Percentiles rank a stretch among this genome's conserved stretches.
Conservation (phyloP, 2,329 filamentous ascomycete species). For the Xylaria sp. region DNA sequence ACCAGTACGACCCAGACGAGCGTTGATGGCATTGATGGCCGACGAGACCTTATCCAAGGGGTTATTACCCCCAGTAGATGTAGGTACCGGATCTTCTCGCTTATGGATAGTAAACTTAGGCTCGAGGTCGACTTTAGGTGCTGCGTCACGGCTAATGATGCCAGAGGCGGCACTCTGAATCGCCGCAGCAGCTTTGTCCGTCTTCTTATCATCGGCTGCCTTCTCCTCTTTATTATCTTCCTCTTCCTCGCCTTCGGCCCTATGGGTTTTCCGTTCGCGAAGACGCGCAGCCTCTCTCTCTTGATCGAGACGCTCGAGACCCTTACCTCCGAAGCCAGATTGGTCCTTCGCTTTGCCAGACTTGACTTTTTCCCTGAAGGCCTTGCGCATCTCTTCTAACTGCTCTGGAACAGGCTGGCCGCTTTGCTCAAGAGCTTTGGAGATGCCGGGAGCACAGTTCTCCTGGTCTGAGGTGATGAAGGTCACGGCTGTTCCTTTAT, state of each 20-base stretch:
- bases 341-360: constrained; percentile 89
- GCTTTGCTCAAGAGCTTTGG: constrained; percentile 92
- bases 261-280: constrained; percentile 88
- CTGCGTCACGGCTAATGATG: constrained; percentile 63
- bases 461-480: constrained; percentile 94
- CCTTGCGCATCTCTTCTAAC: constrained; percentile 71
- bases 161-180: constrained; percentile 71
- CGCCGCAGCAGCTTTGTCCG: constrained; percentile 72
- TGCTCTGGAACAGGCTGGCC: constrained; percentile 82
- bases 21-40: constrained; percentile 92
- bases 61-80: constrained; percentile 62
- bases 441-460: constrained; percentile 86
- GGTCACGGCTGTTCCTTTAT: constrained; percentile 93
- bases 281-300: constrained; percentile 88
- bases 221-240: constrained; percentile 78
- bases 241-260: constrained; percentile 85
- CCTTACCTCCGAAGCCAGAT: constrained; percentile 94
- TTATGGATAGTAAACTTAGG: constrained; percentile 78
- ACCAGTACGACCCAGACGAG: constrained; percentile 86
- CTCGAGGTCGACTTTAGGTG: constrained; percentile 56
- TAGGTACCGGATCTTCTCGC: constrained; percentile 66
- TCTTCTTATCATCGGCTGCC: constrained; percentile 74
- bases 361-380: constrained; percentile 90
- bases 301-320: constrained; percentile 89
- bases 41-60: constrained; percentile 86